These are phyloP conservation scores for Aspergillus cristatus DNA, from an alignment of 495 filamentous ascomycete species.

Conservation along the genomic window DNA sequence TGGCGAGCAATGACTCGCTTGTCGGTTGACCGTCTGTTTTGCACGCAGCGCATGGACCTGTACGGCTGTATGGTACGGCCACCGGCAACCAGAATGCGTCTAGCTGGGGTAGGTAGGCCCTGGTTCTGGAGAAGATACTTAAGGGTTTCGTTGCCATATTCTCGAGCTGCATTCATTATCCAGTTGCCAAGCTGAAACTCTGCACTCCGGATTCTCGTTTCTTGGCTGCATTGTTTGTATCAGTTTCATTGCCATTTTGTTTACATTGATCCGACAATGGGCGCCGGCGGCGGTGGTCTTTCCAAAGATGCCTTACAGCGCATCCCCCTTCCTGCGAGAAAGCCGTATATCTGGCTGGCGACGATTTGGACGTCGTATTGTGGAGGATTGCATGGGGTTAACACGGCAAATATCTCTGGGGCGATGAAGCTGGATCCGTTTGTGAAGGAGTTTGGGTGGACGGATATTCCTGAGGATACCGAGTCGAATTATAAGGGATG, in stretches of 20 bases:
- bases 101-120: too few relatives aligned
- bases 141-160: too few relatives aligned
- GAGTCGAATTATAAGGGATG: conserved; percentile 15
- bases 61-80: too few relatives aligned
- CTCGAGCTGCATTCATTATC: too few relatives aligned
- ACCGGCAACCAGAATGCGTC: too few relatives aligned
- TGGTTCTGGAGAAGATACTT: too few relatives aligned
- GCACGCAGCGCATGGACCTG: too few relatives aligned
- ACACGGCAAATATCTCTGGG: conserved; percentile 20
- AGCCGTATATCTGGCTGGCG: conserved; percentile 14
- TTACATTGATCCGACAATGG: neutral
- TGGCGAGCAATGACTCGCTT: too few relatives aligned
- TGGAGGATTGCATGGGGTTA: conserved; percentile 17
- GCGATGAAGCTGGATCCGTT: conserved; percentile 16
- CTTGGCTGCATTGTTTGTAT: too few relatives aligned
- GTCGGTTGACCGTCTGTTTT: too few relatives aligned
- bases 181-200: too few relatives aligned
- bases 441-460: conserved; percentile 12
- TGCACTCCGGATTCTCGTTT: too few relatives aligned
- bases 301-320: neutral
- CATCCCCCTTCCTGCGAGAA: conserved; percentile 8
- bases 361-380: conserved; percentile 17
- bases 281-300: neutral
- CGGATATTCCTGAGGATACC: conserved; percentile 1
- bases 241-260: neutral